Percentiles rank a stretch among this genome's conserved stretches.
phyloP scores from a whole-genome alignment of 139 green algal genomes.

The Tetraselmis chui region DNA sequence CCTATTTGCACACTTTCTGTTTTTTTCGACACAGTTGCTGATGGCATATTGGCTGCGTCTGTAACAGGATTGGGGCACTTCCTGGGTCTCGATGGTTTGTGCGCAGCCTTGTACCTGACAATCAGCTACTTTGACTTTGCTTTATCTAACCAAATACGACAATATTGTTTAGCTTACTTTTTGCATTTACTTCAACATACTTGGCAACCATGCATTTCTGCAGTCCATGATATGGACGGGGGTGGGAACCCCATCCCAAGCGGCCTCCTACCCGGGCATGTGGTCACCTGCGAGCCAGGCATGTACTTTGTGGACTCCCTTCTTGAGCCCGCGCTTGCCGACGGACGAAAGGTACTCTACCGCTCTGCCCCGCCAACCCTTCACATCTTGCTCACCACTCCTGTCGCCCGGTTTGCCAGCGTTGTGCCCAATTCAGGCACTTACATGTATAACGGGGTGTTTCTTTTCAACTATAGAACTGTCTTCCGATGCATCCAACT shows the following conservation, averaged over 20 bases:
- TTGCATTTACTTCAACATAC: no score
- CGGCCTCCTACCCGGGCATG: conserved; percentile 24
- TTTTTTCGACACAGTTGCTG: no score
- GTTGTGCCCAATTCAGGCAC: neutral
- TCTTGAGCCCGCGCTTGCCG: neutral
- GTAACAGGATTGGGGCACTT: conserved; percentile 27
- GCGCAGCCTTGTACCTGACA: no score
- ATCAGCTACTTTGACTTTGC: no score
- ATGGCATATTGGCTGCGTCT: no score
- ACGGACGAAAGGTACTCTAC: neutral
- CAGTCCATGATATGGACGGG: conserved; percentile 35
- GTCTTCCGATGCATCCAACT: neutral
- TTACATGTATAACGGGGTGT: neutral
- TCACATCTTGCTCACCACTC: no score
- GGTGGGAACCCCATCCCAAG: conserved; percentile 15
- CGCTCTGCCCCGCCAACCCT: no score
- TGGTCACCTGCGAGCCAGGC: conserved; percentile 44
- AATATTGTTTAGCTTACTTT: no score
- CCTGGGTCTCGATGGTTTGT: conserved; percentile 41
- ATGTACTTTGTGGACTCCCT: conserved; percentile 36
- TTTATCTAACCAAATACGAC: no score
- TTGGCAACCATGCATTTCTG: no score
- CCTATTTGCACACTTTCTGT: conserved; percentile 13
- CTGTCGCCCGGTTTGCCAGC: no score
- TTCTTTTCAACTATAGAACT: neutral